Evolutionary conservation across 179 eudicot species (phyloP), one percentile per base, ranked within the genome.

Genomic region (Silene vulgaris): DNA sequence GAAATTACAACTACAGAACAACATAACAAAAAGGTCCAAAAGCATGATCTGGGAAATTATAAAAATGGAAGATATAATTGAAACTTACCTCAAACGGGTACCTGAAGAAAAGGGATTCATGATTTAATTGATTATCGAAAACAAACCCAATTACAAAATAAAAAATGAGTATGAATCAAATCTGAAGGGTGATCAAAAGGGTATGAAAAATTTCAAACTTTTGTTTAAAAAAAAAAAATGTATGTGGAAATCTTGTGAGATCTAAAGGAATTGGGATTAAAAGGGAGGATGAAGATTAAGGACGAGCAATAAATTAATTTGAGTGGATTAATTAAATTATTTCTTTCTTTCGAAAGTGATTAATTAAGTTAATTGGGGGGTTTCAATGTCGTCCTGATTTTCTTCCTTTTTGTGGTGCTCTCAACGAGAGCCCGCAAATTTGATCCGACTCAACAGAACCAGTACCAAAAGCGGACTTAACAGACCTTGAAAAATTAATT

Each of bases 41-140:
- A 71, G 71, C 71, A 45, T 78, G 82, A 83, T 83, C 84, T 78
- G 74, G 48, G 17, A 54, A 65, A 73, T 56, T 32, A 75, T 13
- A 28, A 9, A 70, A 62, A 71, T 57, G 35, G 71, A 68, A 65
- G 5, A 73, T 40, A 13, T 50, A 40, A 50, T 13, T 6, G 75
- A 72, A 50, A 72, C 88, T 73, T 37, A 90, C 99, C 99, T 90
- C 79, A 95, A 86, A 73, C 97, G 99, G 62, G 99, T 95, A 61
- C 90, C 91, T 30, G 99, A 95, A 21, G 99, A 92, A 79, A 95
- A 95, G 74, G 97, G 95, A 84, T 92, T 95, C 95, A 95, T 90
- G 92, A 85, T 70, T 50, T 1, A 43, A 43, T 43, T 70, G 62
- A 70, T 50, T 48, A 43, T 21, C 37, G 0, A 48, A 50, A 70